Conservation (phyloP, 306 rosid genomes). For the Gynostemma pentaphyllum region DNA sequence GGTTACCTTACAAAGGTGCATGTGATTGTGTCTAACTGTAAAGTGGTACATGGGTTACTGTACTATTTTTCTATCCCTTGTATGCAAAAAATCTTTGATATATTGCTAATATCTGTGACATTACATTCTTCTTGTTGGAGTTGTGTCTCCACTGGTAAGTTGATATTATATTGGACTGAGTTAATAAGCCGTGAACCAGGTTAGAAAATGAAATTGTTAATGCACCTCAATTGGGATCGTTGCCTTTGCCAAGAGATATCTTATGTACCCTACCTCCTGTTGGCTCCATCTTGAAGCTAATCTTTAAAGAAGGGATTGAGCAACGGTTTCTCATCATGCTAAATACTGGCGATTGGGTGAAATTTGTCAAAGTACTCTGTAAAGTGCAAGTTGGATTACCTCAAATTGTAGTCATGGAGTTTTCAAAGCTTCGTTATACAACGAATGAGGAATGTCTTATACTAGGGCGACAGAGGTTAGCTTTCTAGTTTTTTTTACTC, state of each 20-base stretch:
- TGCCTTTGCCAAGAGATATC: conserved; percentile 29
- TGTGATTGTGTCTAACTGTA: not conserved
- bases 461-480: conserved; percentile 43
- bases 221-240: conserved; percentile 32
- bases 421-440: conserved; percentile 36
- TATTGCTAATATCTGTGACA: not conserved
- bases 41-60: not conserved
- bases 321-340: conserved; percentile 17
- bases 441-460: conserved; percentile 27
- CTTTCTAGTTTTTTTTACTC: not conserved
- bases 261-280: conserved; percentile 35
- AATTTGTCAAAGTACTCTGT: conserved; percentile 31
- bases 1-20: not conserved
- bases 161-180: conserved; percentile 2
- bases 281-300: conserved; percentile 50
- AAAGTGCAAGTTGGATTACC: conserved; percentile 44
- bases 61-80: not conserved
- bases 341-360: conserved; percentile 40
- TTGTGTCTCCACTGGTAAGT: not conserved
- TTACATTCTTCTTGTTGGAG: not conserved
- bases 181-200: conserved; percentile 25
- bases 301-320: conserved; percentile 20
- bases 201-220: conserved; percentile 35
- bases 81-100: not conserved
- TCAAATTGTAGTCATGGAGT: conserved; percentile 33